Base-by-base conservation (phyloP, 106 monocot genomes). In the Dactylorhiza incarnata region DNA sequence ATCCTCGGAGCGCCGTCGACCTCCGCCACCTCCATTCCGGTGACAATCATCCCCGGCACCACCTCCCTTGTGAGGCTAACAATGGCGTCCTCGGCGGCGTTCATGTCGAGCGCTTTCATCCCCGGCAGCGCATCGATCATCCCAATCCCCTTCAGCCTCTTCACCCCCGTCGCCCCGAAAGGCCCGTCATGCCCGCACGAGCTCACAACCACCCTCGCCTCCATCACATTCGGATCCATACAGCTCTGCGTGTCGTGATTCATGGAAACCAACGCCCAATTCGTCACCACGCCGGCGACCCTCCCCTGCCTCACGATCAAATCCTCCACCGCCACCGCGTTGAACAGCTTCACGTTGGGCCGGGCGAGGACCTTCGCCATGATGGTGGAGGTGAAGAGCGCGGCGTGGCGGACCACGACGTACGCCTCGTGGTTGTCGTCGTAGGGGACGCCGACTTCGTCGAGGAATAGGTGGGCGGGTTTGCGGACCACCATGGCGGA, bases 21-120 rank as follows among this genome's bases (percentile, higher is more conserved):
- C 90, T 95, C 95, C 4, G 95, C 95, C 2, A 95, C 95, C 90
- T 95, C 95, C 95, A 95, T 95, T 0, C 95, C 95, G 45, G 95
- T 95, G 62, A 95, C 87, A 49, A 95, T 90, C 95, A 95, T 95
- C 29, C 95, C 92, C 0, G 95, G 95, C 7, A 95, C 95, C 19
- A 95, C 82, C 85, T 92, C 92, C 50, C 95, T 79, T 24, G 95
- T 95, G 65, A 93, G 85, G 49, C 87, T 68, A 17, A 95, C 92
- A 26, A 95, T 90, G 52, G 88, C 92, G 46, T 95, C 95, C 88
- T 95, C 95, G 0, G 95, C 95, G 6, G 88, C 51, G 85, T 95
- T 95, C 95, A 95, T 95, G 81, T 95, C 95, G 10, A 95, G 85
- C 0, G 92, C 90, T 77, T 90, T 90, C 95, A 95, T 95, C 56